Percentiles rank a stretch among this genome's conserved stretches.
Conservation (phyloP, 192 early-diverging fungal species). For the Tieghemiomyces parasiticus region DNA sequence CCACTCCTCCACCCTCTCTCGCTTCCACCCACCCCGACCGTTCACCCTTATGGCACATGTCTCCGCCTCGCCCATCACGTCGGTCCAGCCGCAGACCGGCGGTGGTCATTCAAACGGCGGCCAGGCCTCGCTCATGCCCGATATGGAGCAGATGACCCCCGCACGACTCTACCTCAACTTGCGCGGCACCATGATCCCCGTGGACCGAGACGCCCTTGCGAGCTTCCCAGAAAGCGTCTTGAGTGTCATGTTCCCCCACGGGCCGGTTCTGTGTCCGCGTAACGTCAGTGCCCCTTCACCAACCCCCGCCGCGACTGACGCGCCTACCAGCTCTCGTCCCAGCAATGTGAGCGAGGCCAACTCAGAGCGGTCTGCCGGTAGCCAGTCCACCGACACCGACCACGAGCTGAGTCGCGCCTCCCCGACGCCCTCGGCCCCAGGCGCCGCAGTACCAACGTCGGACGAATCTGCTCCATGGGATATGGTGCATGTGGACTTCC, state of each 20-base stretch:
- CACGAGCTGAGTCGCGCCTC: no score
- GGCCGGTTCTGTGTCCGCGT: constrained; percentile 25
- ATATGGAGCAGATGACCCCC: no score
- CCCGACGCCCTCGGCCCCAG: no score
- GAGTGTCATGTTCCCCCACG: constrained; percentile 47
- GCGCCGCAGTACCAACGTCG: no score
- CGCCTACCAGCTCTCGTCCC: not conserved
- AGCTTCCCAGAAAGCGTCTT: constrained; percentile 41
- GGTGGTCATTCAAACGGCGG: no score
- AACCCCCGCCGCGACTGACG: not conserved
- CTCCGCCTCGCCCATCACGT: constrained; percentile 11
- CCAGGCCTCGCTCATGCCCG: no score
- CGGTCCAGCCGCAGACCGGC: constrained; percentile 8
- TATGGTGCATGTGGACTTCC: constrained; percentile 25
- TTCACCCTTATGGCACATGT: not conserved
- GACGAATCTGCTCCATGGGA: not conserved
- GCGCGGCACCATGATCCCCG: constrained; percentile 34
- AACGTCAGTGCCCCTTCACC: no score
- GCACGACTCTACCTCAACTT: constrained; percentile 36
- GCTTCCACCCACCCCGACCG: not conserved
- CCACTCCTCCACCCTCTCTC: not conserved
- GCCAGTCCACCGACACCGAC: not conserved
- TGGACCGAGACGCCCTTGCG: constrained; percentile 38
- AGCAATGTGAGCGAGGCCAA: not conserved
- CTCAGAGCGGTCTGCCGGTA: not conserved